Conservation (phyloP, 2,329 filamentous ascomycete genomes). For the Exserohilum rostratum region DNA sequence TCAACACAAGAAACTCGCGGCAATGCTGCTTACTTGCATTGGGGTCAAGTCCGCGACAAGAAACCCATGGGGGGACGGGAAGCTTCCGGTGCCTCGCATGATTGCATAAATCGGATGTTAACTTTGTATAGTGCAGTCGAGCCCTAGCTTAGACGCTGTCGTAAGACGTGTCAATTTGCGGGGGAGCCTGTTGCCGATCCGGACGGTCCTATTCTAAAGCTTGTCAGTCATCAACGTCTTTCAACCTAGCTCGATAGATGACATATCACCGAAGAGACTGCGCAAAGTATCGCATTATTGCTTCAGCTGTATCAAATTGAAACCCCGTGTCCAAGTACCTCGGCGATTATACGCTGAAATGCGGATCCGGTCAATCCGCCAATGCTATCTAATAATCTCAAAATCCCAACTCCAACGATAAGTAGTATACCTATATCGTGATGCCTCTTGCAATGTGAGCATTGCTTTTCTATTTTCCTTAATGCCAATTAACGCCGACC, state of each 20-base stretch:
- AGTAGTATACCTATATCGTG: neutral
- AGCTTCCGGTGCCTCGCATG: neutral
- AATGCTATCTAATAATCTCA: neutral
- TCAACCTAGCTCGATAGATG: neutral
- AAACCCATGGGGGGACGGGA: neutral
- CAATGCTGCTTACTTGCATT: neutral
- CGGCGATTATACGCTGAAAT: neutral
- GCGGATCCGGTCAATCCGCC: constrained; percentile 6
- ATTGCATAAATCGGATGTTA: neutral
- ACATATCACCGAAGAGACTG: neutral
- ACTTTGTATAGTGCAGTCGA: constrained; percentile 1
- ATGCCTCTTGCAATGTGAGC: constrained; percentile 2
- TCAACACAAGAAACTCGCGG: neutral
- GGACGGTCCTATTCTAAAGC: constrained; percentile 6
- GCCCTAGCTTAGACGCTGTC: neutral
- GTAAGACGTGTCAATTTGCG: constrained; percentile 1
- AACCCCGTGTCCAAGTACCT: neutral
- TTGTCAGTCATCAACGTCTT: neutral
- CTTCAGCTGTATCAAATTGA: neutral
- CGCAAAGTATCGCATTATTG: neutral
- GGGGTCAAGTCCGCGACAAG: neutral
- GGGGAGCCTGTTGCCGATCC: neutral
- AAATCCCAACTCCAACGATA: constrained; percentile 6
- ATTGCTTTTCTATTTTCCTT: constrained; percentile 1
- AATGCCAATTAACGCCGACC: constrained; percentile 9